These are phyloP conservation scores for Penicillium tannophilum DNA, from an alignment of 495 filamentous ascomycete genomes.

Conservation along the genomic window DNA sequence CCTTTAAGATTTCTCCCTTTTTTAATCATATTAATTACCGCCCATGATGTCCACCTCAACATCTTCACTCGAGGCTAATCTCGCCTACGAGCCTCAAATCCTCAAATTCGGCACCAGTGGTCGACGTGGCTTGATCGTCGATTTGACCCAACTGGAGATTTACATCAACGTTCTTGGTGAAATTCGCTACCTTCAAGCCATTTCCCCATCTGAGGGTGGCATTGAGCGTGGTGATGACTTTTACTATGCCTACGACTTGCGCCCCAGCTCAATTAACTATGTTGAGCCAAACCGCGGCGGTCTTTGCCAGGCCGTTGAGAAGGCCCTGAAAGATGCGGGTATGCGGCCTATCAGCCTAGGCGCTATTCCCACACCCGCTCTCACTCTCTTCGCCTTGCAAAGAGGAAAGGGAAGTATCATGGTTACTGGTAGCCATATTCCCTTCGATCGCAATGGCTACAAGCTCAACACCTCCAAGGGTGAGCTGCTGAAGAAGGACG, in stretches of 20 bases:
- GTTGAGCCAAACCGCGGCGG: constrained; percentile 29
- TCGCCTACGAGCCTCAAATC: constrained; percentile 26
- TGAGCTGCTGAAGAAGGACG: constrained; percentile 32
- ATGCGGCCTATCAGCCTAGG: constrained; percentile 32
- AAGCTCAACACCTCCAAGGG: constrained; percentile 32
- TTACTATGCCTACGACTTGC: constrained; percentile 32
- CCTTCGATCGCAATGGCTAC: constrained; percentile 37
- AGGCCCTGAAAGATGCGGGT: constrained; percentile 27
- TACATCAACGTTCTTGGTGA: constrained; percentile 32
- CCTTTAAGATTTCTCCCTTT: neutral
- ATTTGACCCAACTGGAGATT: constrained; percentile 34
- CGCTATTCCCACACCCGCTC: constrained; percentile 33
- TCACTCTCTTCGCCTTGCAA: constrained; percentile 26
- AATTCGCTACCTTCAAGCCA: constrained; percentile 30
- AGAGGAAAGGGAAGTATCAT: constrained; percentile 34
- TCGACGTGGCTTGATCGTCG: constrained; percentile 27
- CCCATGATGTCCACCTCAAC: neutral
- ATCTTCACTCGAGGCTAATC: constrained; percentile 6
- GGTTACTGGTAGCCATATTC: constrained; percentile 36
- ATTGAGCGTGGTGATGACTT: constrained; percentile 31
- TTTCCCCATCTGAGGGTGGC: constrained; percentile 22
- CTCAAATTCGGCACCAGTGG: constrained; percentile 35
- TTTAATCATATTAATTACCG: neutral
- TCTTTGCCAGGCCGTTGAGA: constrained; percentile 28
- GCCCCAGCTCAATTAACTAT: constrained; percentile 31